A percentile compares a stretch with the other conserved stretches of the same genome.
Evolutionary conservation across 2,329 filamentous ascomycete species (phyloP).

Genomic region (Coniochaeta sp.): DNA sequence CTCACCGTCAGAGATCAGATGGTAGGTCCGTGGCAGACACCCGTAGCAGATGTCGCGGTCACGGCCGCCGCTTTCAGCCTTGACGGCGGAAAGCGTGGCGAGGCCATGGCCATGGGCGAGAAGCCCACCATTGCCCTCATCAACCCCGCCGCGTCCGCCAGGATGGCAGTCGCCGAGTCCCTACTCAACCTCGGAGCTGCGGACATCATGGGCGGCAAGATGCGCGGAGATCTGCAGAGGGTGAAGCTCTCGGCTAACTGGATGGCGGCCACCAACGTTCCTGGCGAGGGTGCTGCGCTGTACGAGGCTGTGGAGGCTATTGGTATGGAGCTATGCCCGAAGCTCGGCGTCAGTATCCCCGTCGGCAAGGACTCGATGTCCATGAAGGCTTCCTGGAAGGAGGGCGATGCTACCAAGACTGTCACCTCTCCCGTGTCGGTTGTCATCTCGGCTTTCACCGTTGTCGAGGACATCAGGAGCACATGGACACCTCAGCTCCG

Average conservation of each 20-base stretch:
- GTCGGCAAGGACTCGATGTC: constrained; percentile 98
- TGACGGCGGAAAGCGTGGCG: constrained; percentile 62
- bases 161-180: constrained; percentile 93
- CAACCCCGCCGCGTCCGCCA: constrained; percentile 79
- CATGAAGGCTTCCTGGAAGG: constrained; percentile 96
- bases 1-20: constrained; percentile 87
- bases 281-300: constrained; percentile 83
- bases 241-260: constrained; percentile 93
- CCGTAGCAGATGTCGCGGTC: constrained; percentile 89
- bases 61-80: constrained; percentile 73
- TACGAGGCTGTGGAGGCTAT: constrained; percentile 94
- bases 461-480: constrained; percentile 72
- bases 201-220: constrained; percentile 36
- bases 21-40: constrained; percentile 93
- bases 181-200: constrained; percentile 87
- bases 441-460: constrained; percentile 83
- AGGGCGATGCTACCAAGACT: constrained; percentile 70
- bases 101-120: constrained; percentile 98
- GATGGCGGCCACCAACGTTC: constrained; percentile 96
- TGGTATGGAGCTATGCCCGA: constrained; percentile 84
- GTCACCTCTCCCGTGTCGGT: constrained; percentile 90
- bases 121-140: constrained; percentile 86
- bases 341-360: constrained; percentile 86
- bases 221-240: constrained; percentile 63
- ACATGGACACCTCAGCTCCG: constrained; percentile 93